Evolutionary conservation across 495 filamentous ascomycete species (phyloP).

Genomic region (Talaromyces adpressus): DNA sequence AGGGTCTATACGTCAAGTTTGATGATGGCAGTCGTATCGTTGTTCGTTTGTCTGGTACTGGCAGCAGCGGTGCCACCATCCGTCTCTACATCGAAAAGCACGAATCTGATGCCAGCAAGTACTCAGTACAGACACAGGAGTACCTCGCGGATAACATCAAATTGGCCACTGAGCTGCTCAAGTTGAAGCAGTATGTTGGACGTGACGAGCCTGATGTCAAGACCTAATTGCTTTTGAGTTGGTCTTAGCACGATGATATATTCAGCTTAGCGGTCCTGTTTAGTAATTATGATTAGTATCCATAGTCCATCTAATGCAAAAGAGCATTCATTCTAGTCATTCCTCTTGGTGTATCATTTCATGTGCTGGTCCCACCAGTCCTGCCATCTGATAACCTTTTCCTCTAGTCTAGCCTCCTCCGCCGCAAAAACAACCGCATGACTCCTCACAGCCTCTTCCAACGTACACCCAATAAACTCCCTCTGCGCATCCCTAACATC

Average conservation of each 20-base stretch:
- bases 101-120: constrained; percentile 65
- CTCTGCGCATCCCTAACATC: constrained; percentile 66
- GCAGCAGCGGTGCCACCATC: constrained; percentile 91
- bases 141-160: constrained; percentile 86
- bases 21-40: constrained; percentile 92
- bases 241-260: not conserved
- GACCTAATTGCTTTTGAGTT: constrained; percentile 47
- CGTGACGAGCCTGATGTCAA: constrained; percentile 90
- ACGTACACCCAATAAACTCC: constrained; percentile 66
- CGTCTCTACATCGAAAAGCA: constrained; percentile 95
- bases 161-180: constrained; percentile 73
- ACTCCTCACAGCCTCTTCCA: constrained; percentile 79
- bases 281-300: constrained; percentile 1
- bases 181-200: constrained; percentile 84
- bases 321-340: not conserved
- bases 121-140: constrained; percentile 76
- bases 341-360: not conserved
- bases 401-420: constrained; percentile 69
- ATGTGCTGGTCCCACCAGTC: constrained; percentile 67
- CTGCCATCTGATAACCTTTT: constrained; percentile 66
- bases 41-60: constrained; percentile 88
- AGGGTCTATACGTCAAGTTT: constrained; percentile 92
- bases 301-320: not conserved
- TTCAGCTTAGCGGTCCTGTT: not conserved
- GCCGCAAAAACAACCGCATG: constrained; percentile 94